phyloP scores from a whole-genome alignment of 768 basidiomycete species.

The Suillus lakei region DNA sequence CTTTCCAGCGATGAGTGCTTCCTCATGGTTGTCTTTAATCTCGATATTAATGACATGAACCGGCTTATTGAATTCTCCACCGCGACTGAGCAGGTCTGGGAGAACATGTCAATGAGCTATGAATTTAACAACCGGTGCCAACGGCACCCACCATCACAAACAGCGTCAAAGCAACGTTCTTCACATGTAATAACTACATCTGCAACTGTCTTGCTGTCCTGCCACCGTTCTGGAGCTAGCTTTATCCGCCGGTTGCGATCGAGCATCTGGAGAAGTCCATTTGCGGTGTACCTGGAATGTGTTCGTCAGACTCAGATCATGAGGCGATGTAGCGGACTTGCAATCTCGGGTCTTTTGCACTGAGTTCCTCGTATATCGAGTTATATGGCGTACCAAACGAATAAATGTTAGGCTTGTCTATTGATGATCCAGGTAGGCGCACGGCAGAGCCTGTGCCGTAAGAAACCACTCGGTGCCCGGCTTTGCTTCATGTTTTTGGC shows the following conservation, averaged over 20 bases:
- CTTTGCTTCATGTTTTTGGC: slow-evolving; percentile 65
- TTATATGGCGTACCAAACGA: slow-evolving; percentile 97
- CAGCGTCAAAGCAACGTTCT: slow-evolving; percentile 97
- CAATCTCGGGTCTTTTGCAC: slow-evolving; percentile 82
- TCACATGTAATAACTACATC: slow-evolving; percentile 99
- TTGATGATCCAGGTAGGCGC: slow-evolving; percentile 91
- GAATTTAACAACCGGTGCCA: slow-evolving; percentile 15
- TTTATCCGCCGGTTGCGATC: slow-evolving; percentile 95
- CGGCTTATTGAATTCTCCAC: slow-evolving; percentile 91
- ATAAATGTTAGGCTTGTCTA: slow-evolving; percentile 98
- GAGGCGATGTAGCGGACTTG: slow-evolving; percentile 44
- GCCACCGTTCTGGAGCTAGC: slow-evolving; percentile 94
- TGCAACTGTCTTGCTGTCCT: slow-evolving; percentile 86
- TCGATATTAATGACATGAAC: slow-evolving; percentile 98
- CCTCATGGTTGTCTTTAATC: slow-evolving; percentile 99
- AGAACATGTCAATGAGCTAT: slow-evolving; percentile 8
- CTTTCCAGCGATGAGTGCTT: slow-evolving; percentile 93
- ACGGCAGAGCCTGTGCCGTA: slow-evolving; percentile 98
- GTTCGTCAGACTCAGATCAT: slow-evolving; percentile 18
- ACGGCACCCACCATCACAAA: slow-evolving; percentile 84
- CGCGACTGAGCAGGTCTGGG: slow-evolving; percentile 81
- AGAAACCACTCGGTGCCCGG: slow-evolving; percentile 89
- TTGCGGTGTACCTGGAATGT: slow-evolving; percentile 78
- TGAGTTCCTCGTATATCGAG: slow-evolving; percentile 90
- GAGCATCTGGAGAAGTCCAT: slow-evolving; percentile 94